phyloP scores from a whole-genome alignment of 2,329 filamentous ascomycete genomes.

The Penicillium vulpinum region DNA sequence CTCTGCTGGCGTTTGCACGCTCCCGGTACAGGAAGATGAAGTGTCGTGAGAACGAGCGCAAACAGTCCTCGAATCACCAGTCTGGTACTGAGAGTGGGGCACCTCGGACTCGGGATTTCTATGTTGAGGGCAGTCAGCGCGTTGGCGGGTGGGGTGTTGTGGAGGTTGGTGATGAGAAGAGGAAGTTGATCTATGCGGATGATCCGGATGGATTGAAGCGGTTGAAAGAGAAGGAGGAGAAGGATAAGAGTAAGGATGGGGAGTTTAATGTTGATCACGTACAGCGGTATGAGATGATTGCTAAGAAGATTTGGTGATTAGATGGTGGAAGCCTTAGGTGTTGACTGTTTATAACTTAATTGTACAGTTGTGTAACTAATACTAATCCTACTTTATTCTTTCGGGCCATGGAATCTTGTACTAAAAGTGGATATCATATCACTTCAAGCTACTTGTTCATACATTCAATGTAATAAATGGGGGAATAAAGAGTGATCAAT shows the following conservation, averaged over 20 bases:
- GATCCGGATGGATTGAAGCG: slow-evolving; percentile 70
- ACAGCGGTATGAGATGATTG: slow-evolving; percentile 88
- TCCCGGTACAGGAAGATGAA: slow-evolving; percentile 82
- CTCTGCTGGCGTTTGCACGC: slow-evolving; percentile 75
- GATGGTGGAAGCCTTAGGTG: neutral
- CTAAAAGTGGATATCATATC: neutral
- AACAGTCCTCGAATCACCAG: neutral
- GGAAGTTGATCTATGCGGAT: slow-evolving; percentile 82
- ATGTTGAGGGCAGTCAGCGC: slow-evolving; percentile 71
- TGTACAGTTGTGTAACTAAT: too few relatives aligned
- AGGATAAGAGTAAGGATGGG: slow-evolving; percentile 59
- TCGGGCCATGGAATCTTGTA: neutral
- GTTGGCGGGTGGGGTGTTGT: slow-evolving; percentile 81
- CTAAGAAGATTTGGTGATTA: slow-evolving; percentile 87
- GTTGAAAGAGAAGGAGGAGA: slow-evolving; percentile 62
- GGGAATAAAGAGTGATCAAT: neutral
- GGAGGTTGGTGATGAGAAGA: slow-evolving; percentile 84
- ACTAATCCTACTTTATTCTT: neutral
- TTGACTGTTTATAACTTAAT: neutral
- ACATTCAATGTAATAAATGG: neutral
- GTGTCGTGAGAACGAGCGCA: slow-evolving; percentile 53
- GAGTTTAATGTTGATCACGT: slow-evolving; percentile 64
- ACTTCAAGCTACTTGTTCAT: neutral
- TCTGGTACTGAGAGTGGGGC: slow-evolving; percentile 15
- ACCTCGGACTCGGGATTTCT: slow-evolving; percentile 45